These are phyloP conservation scores for Rutstroemia sp. DNA, from an alignment of 2,329 filamentous ascomycete species.

Conservation along the genomic window DNA sequence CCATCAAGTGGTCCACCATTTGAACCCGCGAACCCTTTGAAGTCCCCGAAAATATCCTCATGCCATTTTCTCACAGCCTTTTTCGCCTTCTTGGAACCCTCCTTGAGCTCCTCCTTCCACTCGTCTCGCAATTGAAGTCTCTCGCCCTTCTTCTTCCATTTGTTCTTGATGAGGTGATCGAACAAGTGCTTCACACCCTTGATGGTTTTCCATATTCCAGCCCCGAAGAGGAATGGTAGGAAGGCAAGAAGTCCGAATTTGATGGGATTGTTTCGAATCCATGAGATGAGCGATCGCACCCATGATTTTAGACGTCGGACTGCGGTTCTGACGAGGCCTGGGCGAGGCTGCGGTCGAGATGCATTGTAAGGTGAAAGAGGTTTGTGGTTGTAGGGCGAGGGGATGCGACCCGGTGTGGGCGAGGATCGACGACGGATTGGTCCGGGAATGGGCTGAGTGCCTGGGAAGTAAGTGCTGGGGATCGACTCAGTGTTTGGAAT, in stretches of 20 bases:
- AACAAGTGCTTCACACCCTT: slow-evolving; percentile 3
- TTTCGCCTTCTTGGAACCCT: not conserved
- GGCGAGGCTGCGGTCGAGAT: slow-evolving; percentile 21
- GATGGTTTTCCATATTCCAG: slow-evolving; percentile 10
- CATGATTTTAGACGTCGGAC: slow-evolving; percentile 15
- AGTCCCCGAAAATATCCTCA: slow-evolving; percentile 21
- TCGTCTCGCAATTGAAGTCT: not conserved
- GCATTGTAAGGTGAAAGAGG: slow-evolving; percentile 19
- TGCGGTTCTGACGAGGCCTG: slow-evolving; percentile 19
- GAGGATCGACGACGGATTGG: not conserved
- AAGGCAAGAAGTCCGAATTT: slow-evolving; percentile 19
- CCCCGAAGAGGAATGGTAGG: slow-evolving; percentile 19
- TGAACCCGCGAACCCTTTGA: slow-evolving; percentile 21
- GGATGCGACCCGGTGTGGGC: slow-evolving; percentile 11
- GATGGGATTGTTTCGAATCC: slow-evolving; percentile 21
- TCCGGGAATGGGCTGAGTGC: not conserved
- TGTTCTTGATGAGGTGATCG: not conserved
- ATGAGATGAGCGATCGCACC: slow-evolving; percentile 14
- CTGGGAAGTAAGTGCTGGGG: slow-evolving; percentile 5
- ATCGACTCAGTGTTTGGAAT: slow-evolving; percentile 1
- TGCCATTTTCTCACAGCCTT: slow-evolving; percentile 13
- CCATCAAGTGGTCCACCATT: slow-evolving; percentile 24
- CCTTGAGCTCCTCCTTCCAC: not conserved
- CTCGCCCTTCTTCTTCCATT: not conserved
- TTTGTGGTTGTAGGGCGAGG: slow-evolving; percentile 15